Conservation (phyloP, 2,329 filamentous ascomycete species). For the Chaetomiaceae sp. region DNA sequence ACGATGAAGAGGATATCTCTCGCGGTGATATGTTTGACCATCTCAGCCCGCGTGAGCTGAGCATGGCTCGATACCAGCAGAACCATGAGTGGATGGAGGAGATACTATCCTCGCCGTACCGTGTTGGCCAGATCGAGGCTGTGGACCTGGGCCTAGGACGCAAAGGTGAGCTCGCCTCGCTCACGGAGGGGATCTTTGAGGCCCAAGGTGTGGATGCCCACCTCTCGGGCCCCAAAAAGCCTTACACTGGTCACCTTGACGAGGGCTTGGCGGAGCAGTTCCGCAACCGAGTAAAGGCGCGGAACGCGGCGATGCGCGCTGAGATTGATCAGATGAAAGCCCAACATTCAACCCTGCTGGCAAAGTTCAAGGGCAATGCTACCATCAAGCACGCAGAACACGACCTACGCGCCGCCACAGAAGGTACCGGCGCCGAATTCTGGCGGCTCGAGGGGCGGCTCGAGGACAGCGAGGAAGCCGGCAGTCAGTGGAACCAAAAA, state of each 20-base stretch:
- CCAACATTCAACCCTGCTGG: slow-evolving; percentile 70
- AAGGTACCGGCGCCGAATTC: slow-evolving; percentile 55
- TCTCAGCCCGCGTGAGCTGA: slow-evolving; percentile 84
- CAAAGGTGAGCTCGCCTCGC: slow-evolving; percentile 71
- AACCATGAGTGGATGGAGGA: slow-evolving; percentile 99
- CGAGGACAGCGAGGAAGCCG: slow-evolving; percentile 49
- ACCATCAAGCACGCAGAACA: slow-evolving; percentile 70
- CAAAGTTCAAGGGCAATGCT: slow-evolving; percentile 67
- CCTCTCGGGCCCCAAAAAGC: slow-evolving; percentile 48
- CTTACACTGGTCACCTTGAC: slow-evolving; percentile 64
- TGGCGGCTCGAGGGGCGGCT: slow-evolving; percentile 60
- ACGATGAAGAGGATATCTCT: slow-evolving; percentile 87
- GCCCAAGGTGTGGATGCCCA: slow-evolving; percentile 49
- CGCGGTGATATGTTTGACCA: slow-evolving; percentile 87
- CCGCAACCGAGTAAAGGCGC: slow-evolving; percentile 68
- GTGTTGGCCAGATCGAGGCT: slow-evolving; percentile 77
- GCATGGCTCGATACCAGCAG: slow-evolving; percentile 79
- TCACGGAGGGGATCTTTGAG: slow-evolving; percentile 85
- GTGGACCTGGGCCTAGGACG: slow-evolving; percentile 82
- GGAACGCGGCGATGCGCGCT: slow-evolving; percentile 66
- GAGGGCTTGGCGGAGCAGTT: slow-evolving; percentile 79
- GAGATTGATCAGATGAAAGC: slow-evolving; percentile 84
- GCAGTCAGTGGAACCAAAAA: slow-evolving; percentile 42
- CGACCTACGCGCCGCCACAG: slow-evolving; percentile 63
- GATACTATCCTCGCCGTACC: slow-evolving; percentile 84